Base-by-base conservation (phyloP, 306 rosid genomes). In the Senna tora region DNA sequence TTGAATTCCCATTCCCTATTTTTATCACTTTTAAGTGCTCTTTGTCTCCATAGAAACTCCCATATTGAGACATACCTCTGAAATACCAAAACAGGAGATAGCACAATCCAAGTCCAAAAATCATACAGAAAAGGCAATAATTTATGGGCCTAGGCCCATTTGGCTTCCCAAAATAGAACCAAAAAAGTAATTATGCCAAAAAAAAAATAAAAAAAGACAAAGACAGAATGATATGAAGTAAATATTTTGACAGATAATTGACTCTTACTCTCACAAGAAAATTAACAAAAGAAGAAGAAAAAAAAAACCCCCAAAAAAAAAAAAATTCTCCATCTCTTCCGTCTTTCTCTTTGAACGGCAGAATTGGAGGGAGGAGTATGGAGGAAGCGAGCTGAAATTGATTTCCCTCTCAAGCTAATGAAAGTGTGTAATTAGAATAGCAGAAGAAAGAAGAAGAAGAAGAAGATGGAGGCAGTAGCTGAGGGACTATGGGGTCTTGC, bases 401-500 rank as follows among this genome's bases (percentile, higher is more conserved):
- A n/a, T 4, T 1, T 60, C 9, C 46, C 19, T 50, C 72, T 33
- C 43, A 0, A 20, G 20, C 14, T 15, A 68, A 52, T 17, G 33
- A 19, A 68, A 33, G 47, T 15, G 21, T 7, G 36, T 21, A 15
- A 56, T 22, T 41, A n/a, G 15, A 5, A 63, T 6, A n/a, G 43
- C 20, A 56, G 65, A 15, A 8, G 16, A 15, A 9, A 82, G 89
- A 88, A 84, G 46, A 2, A 22, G 63, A 14, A 38, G 65, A 12
- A 4, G 68, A 63, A 39, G 54, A 93, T 93, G 98, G 98, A 94
- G 49, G 98, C 92, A 5, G 84, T 94, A 64, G 96, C 92, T 11
- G 97, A 91, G 77, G 98, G 98, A 43, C 77, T 94, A 10, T 94
- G 98, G 98, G 92, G 88, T 0, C 72, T 94, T 15, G 90, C 97